Evolutionary conservation across 495 filamentous ascomycete genomes (phyloP).

Genomic region (Oidiodendron maius): DNA sequence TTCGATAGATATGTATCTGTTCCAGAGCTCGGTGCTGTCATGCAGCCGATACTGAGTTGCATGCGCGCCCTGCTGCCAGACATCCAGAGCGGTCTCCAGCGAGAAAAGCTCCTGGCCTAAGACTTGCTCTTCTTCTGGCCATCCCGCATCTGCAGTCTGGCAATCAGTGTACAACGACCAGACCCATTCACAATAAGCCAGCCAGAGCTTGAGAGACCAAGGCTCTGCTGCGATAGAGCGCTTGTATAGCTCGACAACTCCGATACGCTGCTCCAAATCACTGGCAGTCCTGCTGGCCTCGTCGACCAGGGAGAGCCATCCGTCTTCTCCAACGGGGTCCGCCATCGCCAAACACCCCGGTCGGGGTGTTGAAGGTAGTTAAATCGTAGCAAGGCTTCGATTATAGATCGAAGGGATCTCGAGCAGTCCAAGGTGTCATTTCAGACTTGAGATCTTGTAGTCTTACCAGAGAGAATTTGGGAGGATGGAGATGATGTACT

Average conservation of each 20-base stretch:
- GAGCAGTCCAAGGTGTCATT: not conserved
- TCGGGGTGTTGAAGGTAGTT: not conserved
- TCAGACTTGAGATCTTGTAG: not conserved
- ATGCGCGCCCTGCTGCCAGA: slow-evolving; percentile 73
- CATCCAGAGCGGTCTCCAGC: slow-evolving; percentile 64
- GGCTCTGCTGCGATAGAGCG: slow-evolving; percentile 78
- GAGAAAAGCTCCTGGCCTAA: slow-evolving; percentile 75
- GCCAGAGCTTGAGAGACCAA: slow-evolving; percentile 80
- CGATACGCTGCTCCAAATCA: slow-evolving; percentile 51
- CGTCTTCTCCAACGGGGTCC: slow-evolving; percentile 47
- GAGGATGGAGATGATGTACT: too few species aligned
- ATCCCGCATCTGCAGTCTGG: slow-evolving; percentile 49
- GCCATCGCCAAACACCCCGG: slow-evolving; percentile 10
- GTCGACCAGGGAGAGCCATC: slow-evolving; percentile 48
- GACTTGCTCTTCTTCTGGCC: slow-evolving; percentile 71
- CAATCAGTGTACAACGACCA: slow-evolving; percentile 66
- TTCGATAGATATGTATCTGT: slow-evolving; percentile 64
- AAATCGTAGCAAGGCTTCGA: not conserved
- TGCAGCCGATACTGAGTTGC: slow-evolving; percentile 75
- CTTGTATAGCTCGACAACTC: slow-evolving; percentile 77
- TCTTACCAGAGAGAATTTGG: too few species aligned
- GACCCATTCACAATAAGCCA: slow-evolving; percentile 82
- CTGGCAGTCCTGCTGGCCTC: slow-evolving; percentile 41
- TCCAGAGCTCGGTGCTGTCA: slow-evolving; percentile 87
- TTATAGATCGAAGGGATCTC: not conserved